These are phyloP conservation scores for Calocera viscosa DNA, from an alignment of 768 basidiomycete species.

Conservation along the genomic window DNA sequence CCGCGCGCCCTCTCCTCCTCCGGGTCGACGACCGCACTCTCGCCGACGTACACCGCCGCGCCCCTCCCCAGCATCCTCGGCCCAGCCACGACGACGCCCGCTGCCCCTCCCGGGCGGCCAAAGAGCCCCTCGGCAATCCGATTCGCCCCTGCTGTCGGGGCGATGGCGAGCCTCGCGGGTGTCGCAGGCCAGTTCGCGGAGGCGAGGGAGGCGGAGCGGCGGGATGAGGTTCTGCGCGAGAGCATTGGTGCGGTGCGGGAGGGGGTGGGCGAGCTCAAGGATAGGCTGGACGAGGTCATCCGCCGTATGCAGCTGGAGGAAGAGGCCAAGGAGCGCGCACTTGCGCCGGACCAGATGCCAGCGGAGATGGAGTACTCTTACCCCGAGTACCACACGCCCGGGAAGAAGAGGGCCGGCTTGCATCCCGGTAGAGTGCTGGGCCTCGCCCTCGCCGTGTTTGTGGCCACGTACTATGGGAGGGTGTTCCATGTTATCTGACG, in stretches of 20 bases:
- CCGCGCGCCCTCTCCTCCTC: neutral
- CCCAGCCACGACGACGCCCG: neutral
- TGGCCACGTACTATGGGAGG: neutral
- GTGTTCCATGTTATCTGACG: neutral
- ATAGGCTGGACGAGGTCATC: neutral
- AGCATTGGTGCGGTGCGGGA: constrained; percentile 10
- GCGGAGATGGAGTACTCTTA: neutral
- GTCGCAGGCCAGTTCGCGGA: constrained; percentile 10
- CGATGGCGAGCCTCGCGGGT: neutral
- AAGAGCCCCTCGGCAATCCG: neutral
- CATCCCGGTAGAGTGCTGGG: neutral
- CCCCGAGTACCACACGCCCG: neutral
- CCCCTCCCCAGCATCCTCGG: neutral
- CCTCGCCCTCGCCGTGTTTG: neutral
- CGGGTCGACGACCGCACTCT: neutral
- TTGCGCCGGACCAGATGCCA: constrained; percentile 34
- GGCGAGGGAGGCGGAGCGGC: constrained; percentile 14
- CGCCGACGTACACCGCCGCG: neutral
- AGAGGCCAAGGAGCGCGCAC: constrained; percentile 37
- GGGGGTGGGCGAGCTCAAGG: neutral
- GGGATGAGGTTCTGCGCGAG: constrained; percentile 12
- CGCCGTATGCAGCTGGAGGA: neutral
- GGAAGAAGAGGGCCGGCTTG: neutral
- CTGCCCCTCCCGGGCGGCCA: neutral
- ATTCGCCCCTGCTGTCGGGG: neutral